Evolutionary conservation across 225 moss, liverwort and hornwort genomes (phyloP).

Genomic region (Neckera pumila): DNA sequence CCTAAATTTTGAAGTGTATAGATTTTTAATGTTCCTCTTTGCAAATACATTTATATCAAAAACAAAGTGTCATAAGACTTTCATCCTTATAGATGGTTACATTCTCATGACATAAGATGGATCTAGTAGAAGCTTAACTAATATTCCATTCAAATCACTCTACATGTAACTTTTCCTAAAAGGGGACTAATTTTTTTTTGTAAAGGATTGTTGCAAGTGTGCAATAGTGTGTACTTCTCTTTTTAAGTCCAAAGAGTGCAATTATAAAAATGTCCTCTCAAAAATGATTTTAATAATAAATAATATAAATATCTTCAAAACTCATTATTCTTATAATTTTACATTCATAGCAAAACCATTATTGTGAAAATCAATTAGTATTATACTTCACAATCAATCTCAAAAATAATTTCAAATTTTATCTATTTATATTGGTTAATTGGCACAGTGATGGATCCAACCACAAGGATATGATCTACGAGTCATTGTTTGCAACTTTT

Average conservation of each 20-base stretch:
- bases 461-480: neutral
- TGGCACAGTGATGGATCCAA: neutral
- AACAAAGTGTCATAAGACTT: neutral
- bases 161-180: neutral
- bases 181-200: neutral
- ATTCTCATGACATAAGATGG: no score
- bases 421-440: neutral
- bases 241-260: neutral
- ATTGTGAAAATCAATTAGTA: neutral
- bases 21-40: neutral
- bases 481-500: neutral
- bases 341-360: neutral
- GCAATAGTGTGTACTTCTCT: accelerated
- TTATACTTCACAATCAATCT: neutral
- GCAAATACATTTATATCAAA: neutral
- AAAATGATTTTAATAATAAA: neutral
- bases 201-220: neutral
- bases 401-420: neutral
- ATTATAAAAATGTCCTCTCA: neutral
- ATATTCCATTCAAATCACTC: accelerated
- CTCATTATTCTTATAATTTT: neutral
- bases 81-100: neutral
- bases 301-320: no score
- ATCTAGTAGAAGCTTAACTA: neutral
- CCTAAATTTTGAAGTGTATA: neutral